Base-by-base conservation (phyloP, 495 filamentous ascomycete genomes). In the Pyronema domesticum region DNA sequence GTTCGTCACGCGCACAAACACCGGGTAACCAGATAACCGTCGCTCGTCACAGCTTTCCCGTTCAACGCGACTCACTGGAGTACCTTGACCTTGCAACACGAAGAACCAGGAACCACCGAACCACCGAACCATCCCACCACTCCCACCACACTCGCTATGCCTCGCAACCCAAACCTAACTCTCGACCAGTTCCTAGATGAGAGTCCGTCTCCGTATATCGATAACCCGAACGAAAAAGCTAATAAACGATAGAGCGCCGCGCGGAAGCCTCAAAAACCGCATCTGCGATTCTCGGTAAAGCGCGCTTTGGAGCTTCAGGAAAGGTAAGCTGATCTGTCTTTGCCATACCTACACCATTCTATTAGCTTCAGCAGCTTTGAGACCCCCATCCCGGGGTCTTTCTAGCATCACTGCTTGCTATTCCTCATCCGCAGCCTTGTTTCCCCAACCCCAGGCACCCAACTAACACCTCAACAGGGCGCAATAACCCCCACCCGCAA, bases 231-330 rank as follows among this genome's bases (percentile, higher is more conserved):
- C 30, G 33, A 47, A 33, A 11, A 15, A 56, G 18, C 17, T 37
- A 11, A 13, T 52, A 9, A 17, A 6, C 46, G 1, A n/a, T 36
- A 65, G 63, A 54, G 47, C 63, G 63, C 44, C 56, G 62, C 19
- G 56, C 54, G 36, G 64, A 59, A 47, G 63, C 63, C 46, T 64
- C 62, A 37, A 55, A 60, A 44, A 53, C 56, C 11, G 62, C 62
- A 18, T 60, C 53, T 19, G 60, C 57, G 53, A 64, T 58, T 5
- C 59, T 64, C 54, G 61, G 61, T 13, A 63, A 59, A 30, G 45
- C 44, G 15, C 61, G 61, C 9, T 59, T 50, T 50, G 58, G 58
- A 55, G 34, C 46, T 33, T 13, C 7, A 15, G 8, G 7, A 34
- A 33, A 6, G 50, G 40, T 35, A 46, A 30, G 2, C 11, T 58